phyloP scores from a whole-genome alignment of 2,329 filamentous ascomycete genomes.

The Mycosphaerella sp. region DNA sequence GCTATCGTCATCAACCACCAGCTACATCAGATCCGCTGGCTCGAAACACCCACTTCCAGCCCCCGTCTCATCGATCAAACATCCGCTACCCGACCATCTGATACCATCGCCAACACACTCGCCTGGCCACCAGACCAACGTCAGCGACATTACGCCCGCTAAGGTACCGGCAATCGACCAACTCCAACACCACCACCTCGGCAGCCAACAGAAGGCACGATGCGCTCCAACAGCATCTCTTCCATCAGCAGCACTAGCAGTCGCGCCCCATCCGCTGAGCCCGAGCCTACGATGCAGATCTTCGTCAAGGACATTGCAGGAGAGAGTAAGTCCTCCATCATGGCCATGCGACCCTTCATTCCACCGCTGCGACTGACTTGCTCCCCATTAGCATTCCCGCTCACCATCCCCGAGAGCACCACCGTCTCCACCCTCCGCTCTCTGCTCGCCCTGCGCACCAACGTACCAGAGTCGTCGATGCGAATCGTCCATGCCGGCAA shows the following conservation, averaged over 20 bases:
- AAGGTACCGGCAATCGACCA: neutral
- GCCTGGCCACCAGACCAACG: neutral
- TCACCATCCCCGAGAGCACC: constrained; percentile 49
- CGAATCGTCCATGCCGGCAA: constrained; percentile 54
- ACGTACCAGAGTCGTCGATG: constrained; percentile 45
- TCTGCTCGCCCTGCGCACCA: constrained; percentile 53
- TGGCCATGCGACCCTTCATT: constrained; percentile 6
- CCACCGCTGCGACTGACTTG: constrained; percentile 21
- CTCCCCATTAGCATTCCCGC: constrained; percentile 45
- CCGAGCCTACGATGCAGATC: constrained; percentile 52
- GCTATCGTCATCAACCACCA: too few relatives aligned
- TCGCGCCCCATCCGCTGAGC: constrained; percentile 37
- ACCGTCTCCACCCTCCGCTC: constrained; percentile 51
- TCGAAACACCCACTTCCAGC: neutral
- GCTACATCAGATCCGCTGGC: too few relatives aligned
- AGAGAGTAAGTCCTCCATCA: constrained; percentile 44
- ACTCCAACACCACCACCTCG: neutral
- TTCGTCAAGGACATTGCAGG: constrained; percentile 55
- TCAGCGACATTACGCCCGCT: neutral
- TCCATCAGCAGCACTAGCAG: constrained; percentile 38
- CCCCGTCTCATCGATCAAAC: neutral
- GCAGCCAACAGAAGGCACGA: constrained; percentile 24
- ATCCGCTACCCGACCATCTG: neutral
- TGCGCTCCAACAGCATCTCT: constrained; percentile 40
- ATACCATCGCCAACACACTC: neutral